phyloP scores from a whole-genome alignment of 345 rosid species.

The Crucihimalaya himalaica region DNA sequence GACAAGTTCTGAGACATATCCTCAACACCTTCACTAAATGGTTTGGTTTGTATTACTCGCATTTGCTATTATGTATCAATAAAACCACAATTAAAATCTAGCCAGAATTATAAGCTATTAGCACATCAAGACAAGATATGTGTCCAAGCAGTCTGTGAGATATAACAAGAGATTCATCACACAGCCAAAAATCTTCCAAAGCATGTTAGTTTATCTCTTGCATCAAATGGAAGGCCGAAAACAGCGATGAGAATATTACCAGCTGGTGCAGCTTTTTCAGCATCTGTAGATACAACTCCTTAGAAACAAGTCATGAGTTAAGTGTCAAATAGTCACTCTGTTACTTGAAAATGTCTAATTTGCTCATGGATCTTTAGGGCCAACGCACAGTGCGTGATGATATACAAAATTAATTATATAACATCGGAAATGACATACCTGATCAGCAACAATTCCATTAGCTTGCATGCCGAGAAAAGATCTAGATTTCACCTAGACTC shows the following conservation, averaged over 20 bases:
- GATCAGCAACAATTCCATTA: constrained; percentile 84
- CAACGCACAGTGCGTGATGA: constrained; percentile 7
- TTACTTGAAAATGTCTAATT: constrained; percentile 6
- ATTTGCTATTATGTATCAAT: constrained; percentile 45
- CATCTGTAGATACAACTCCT: constrained; percentile 64
- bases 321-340: constrained; percentile 13
- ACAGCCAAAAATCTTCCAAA: neutral
- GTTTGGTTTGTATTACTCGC: constrained; percentile 58
- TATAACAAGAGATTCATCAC: too few relatives aligned
- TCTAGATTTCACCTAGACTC: constrained; percentile 65
- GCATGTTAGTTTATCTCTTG: constrained; percentile 7
- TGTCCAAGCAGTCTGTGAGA: too few relatives aligned
- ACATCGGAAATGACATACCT: constrained; percentile 52
- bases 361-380: neutral
- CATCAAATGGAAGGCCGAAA: neutral
- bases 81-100: constrained; percentile 30
- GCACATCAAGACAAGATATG: neutral
- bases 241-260: constrained; percentile 51
- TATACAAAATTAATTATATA: neutral
- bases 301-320: constrained; percentile 33
- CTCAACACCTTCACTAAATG: constrained; percentile 56
- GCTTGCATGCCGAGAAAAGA: constrained; percentile 84
- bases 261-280: constrained; percentile 63
- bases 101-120: constrained; percentile 7
- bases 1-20: constrained; percentile 58